These are phyloP conservation scores for Phytophthora ramorum DNA, from an alignment of 352 stramenopile species.

Conservation along the genomic window DNA sequence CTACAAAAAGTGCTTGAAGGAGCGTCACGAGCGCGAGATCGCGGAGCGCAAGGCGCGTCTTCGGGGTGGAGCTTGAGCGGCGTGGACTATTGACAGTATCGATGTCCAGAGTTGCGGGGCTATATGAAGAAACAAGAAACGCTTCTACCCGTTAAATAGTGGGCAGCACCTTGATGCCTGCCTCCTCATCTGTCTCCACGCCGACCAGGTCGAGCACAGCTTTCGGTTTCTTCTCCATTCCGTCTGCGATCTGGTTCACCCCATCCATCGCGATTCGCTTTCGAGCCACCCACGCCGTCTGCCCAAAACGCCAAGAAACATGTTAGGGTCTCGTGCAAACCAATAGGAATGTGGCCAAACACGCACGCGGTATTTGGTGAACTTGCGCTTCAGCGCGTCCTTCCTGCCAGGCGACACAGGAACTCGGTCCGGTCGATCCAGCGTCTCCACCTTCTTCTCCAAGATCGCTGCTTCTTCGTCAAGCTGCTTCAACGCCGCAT, in stretches of 20 bases:
- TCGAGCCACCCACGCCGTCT: slow-evolving; percentile 75
- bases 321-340: not conserved
- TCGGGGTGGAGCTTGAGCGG: slow-evolving; percentile 6
- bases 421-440: slow-evolving; percentile 48
- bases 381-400: slow-evolving; percentile 69
- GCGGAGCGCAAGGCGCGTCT: slow-evolving; percentile 40
- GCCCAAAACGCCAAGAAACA: slow-evolving; percentile 5
- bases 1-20: slow-evolving; percentile 74
- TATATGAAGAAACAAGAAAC: slow-evolving; percentile 12
- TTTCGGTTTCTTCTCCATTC: slow-evolving; percentile 87
- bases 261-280: slow-evolving; percentile 85
- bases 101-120: not conserved
- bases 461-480: slow-evolving; percentile 49
- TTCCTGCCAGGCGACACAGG: slow-evolving; percentile 70
- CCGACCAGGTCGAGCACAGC: slow-evolving; percentile 63
- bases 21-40: slow-evolving; percentile 50
- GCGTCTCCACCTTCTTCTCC: slow-evolving; percentile 52
- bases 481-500: slow-evolving; percentile 52
- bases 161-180: slow-evolving; percentile 70
- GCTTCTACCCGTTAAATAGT: slow-evolving; percentile 55
- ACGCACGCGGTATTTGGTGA: slow-evolving; percentile 69
- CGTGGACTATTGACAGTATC: not conserved
- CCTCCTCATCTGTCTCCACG: slow-evolving; percentile 78
- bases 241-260: slow-evolving; percentile 80
- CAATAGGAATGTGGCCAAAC: not conserved